Evolutionary conservation across 257 asterid genomes (phyloP).

Genomic region (Coffea eugenioides): DNA sequence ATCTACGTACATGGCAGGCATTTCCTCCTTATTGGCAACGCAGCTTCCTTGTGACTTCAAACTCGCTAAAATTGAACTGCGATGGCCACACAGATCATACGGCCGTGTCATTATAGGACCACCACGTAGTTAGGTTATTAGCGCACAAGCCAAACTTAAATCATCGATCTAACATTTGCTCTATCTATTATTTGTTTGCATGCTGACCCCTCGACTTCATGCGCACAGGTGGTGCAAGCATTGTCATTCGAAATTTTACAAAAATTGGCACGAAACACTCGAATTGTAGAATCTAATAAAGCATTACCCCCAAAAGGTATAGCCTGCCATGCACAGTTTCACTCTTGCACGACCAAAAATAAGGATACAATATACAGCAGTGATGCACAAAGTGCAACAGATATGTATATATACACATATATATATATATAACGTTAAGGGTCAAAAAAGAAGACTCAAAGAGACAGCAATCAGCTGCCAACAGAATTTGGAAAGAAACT

Average conservation of each 20-base stretch:
- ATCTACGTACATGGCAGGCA: background rate
- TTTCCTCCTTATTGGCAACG: background rate
- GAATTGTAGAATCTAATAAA: background rate
- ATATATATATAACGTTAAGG: background rate
- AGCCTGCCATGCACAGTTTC: background rate
- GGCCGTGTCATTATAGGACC: background rate
- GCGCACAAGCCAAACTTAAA: background rate
- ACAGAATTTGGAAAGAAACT: background rate
- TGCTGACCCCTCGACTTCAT: no score
- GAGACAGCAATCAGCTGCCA: background rate
- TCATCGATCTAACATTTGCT: background rate
- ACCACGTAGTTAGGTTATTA: background rate
- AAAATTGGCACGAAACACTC: no score
- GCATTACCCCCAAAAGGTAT: background rate
- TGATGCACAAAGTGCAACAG: background rate
- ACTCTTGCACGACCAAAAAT: background rate
- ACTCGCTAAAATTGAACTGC: background rate
- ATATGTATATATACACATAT: background rate
- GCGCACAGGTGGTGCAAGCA: no score
- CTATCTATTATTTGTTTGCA: no score
- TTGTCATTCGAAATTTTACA: no score
- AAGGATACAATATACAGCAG: background rate
- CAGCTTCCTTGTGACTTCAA: background rate
- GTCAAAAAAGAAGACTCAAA: background rate
- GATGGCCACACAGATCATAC: background rate